Conservation (phyloP, 768 basidiomycete species). For the Ramaria sp. region DNA sequence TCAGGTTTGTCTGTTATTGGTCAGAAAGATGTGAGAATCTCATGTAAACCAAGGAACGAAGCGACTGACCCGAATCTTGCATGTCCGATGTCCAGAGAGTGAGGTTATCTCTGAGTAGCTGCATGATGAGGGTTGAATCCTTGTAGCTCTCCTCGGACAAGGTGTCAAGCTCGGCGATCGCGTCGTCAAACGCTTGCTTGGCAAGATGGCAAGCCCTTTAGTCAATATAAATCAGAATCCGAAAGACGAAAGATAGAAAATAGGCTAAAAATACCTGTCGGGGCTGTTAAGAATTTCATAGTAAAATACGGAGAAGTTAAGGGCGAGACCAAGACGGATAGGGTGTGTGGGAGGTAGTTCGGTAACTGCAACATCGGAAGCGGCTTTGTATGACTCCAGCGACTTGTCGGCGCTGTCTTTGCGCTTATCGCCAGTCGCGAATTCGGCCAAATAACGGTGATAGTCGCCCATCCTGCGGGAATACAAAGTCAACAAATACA, state of each 20-base stretch:
- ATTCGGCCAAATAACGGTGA: slow-evolving; percentile 98
- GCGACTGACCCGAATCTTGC: slow-evolving; percentile 73
- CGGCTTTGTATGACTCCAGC: slow-evolving; percentile 93
- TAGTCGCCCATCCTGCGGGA: slow-evolving; percentile 91
- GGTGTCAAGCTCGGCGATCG: slow-evolving; percentile 97
- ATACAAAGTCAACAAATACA: slow-evolving; percentile 13
- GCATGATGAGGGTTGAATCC: slow-evolving; percentile 96
- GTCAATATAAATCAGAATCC: neutral
- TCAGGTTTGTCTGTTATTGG: slow-evolving; percentile 51
- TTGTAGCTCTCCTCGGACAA: slow-evolving; percentile 99
- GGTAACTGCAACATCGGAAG: slow-evolving; percentile 92
- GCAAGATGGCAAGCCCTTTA: slow-evolving; percentile 86
- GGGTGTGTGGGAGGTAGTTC: slow-evolving; percentile 95
- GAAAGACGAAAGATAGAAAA: neutral
- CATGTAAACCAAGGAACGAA: neutral
- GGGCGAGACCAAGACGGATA: slow-evolving; percentile 94
- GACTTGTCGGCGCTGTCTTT: slow-evolving; percentile 97
- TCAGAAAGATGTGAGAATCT: slow-evolving; percentile 7
- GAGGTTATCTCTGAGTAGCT: slow-evolving; percentile 92
- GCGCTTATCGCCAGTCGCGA: slow-evolving; percentile 95
- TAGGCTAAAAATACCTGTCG: slow-evolving; percentile 37
- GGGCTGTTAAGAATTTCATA: slow-evolving; percentile 99
- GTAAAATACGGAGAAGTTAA: slow-evolving; percentile 99
- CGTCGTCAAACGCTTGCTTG: slow-evolving; percentile 98
- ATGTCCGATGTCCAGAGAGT: slow-evolving; percentile 98